A percentile compares a stretch with the other conserved stretches of the same genome.
Evolutionary conservation across 2,329 filamentous ascomycete genomes (phyloP).

Genomic region (Exophiala lecanii-corni): DNA sequence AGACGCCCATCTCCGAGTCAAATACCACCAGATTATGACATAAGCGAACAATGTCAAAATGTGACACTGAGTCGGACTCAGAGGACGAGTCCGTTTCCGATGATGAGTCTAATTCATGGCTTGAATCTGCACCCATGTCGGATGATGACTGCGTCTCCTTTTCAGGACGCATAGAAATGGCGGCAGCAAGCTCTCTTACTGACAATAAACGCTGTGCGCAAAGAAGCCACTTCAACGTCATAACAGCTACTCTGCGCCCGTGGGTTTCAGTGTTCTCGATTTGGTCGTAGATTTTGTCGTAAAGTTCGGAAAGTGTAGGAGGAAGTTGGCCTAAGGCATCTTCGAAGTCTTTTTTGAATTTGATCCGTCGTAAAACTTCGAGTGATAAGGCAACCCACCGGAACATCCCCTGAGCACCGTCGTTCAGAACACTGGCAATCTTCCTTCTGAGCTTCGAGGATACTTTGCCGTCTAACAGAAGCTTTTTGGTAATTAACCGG

Average conservation of each 20-base stretch:
- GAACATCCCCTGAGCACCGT: constrained; percentile 31
- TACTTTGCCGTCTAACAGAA: constrained; percentile 18
- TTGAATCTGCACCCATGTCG: too few relatives aligned
- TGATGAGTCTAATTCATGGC: too few relatives aligned
- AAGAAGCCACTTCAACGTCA: constrained; percentile 25
- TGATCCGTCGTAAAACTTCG: constrained; percentile 9
- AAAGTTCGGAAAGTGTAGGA: constrained; percentile 12
- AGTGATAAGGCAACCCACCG: constrained; percentile 33
- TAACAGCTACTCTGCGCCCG: constrained; percentile 9
- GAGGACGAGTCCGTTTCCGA: too few relatives aligned
- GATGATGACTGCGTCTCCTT: too few relatives aligned
- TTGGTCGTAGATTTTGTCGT: constrained; percentile 9
- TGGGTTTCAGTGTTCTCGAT: constrained; percentile 1
- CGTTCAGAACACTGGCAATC: constrained; percentile 25
- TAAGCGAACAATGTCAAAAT: constrained; percentile 23
- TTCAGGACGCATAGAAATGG: too few relatives aligned
- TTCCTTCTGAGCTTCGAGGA: constrained; percentile 18
- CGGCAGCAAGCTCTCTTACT: constrained; percentile 20
- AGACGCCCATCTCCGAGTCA: constrained; percentile 26
- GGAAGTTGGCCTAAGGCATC: constrained; percentile 27
- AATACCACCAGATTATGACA: constrained; percentile 30
- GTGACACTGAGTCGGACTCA: too few relatives aligned
- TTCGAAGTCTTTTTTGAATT: constrained; percentile 25
- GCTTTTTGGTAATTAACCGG: constrained; percentile 15
- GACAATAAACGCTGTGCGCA: constrained; percentile 18